Evolutionary conservation across 177 flowering plant genomes (phyloP).

Genomic region (Vitis hybrid): DNA sequence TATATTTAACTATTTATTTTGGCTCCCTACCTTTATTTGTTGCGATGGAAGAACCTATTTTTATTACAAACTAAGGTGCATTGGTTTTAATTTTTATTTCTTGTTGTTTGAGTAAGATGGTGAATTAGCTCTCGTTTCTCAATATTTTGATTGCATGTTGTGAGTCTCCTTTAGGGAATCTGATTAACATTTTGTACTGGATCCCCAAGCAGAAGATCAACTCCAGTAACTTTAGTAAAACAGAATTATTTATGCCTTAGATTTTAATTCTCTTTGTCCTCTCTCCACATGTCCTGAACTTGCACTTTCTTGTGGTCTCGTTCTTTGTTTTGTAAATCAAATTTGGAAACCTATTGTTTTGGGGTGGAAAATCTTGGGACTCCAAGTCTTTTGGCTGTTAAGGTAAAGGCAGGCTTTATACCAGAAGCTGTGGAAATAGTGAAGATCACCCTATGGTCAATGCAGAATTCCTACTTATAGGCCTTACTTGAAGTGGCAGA

Average conservation of each 20-base stretch:
- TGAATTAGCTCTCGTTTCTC: background rate
- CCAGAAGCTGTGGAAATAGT: background rate
- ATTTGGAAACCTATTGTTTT: too few species aligned
- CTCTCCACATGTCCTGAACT: too few species aligned
- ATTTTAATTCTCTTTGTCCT: too few species aligned
- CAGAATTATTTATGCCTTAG: background rate
- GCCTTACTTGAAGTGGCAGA: background rate
- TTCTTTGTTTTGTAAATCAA: too few species aligned
- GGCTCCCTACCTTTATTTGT: too few species aligned
- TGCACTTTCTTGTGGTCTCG: too few species aligned
- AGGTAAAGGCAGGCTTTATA: background rate
- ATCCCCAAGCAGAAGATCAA: background rate
- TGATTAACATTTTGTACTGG: background rate
- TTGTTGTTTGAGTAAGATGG: background rate
- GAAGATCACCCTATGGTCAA: background rate
- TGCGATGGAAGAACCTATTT: too few species aligned
- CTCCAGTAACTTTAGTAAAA: background rate
- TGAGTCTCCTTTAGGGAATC: background rate
- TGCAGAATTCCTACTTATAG: background rate
- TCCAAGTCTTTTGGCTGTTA: too few species aligned
- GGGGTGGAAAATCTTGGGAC: too few species aligned
- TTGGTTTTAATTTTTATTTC: too few species aligned
- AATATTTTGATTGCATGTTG: background rate
- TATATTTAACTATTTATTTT: too few species aligned
- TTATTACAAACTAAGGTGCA: too few species aligned